Evolutionary conservation across 768 basidiomycete genomes (phyloP), one percentile per base, ranked within the genome.

Genomic region (Suillus americanus): DNA sequence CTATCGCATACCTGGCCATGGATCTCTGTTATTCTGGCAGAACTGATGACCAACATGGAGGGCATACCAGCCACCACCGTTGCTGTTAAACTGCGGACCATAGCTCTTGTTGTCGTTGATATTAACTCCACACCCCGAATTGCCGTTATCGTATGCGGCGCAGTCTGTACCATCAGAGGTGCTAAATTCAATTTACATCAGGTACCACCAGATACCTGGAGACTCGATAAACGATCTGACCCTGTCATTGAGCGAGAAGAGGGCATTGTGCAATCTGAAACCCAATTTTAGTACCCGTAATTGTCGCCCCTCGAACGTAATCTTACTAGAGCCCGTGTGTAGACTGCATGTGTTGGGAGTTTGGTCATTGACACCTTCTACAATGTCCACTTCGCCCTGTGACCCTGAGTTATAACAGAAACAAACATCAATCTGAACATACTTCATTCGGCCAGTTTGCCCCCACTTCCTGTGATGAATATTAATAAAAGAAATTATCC

Each of bases 61-160:
- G 13, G 40, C 68, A 18, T 64, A 78, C 75, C 75, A 80, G 35
- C 80, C 79, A n/a, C 80, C 80, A 9, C 80, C 80, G 18, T 28
- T 38, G 2, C n/a, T 23, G 53, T 81, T 81, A 68, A 81, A 80
- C 13, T 62, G 57, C 5, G 76, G 70, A 1, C 80, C 80, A 53
- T 68, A 80, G 55, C 75, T 78, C n/a, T 72, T 74, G 8, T 33
- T 61, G 33, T 74, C 71, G 4, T 64, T 57, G n/a, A 66, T 13
- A 1, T 14, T 5, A 13, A 80, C 75, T n/a, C 77, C 70, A 62
- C 80, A 80, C 40, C 77, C 78, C 5, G 48, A 3, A 67, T 79
- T 78, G 9, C 57, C 60, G 10, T 66, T 73, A 13, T 55, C 61
- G 23, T 67, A 64, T 28, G 64, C 70, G 51, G 73, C 54, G 64